These are phyloP conservation scores for Hibiscus syriacus DNA, from an alignment of 345 rosid genomes.

Conservation along the genomic window DNA sequence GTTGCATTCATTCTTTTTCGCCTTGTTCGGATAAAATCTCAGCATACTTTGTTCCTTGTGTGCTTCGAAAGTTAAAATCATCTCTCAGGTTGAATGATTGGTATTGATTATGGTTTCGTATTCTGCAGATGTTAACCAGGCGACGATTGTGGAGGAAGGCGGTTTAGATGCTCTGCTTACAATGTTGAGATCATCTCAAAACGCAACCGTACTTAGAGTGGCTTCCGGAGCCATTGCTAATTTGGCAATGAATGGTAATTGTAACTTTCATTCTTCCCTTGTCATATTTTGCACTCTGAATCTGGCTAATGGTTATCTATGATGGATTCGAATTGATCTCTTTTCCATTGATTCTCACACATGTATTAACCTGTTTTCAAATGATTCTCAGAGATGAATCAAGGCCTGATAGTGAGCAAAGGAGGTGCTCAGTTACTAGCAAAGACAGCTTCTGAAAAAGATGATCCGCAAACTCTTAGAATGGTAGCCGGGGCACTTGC, in stretches of 20 bases:
- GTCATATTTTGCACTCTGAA: constrained; percentile 6
- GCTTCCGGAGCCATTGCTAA: constrained; percentile 97
- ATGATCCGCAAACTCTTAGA: constrained; percentile 80
- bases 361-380: not conserved
- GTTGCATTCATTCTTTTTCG: not conserved
- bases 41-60: not conserved
- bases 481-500: constrained; percentile 98
- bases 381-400: constrained; percentile 55
- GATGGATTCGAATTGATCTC: not conserved
- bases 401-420: constrained; percentile 76
- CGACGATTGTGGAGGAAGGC: constrained; percentile 84
- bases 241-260: constrained; percentile 89
- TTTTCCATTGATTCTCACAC: too few relatives aligned
- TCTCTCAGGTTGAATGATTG: not conserved
- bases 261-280: constrained; percentile 1
- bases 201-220: constrained; percentile 78
- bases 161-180: constrained; percentile 81
- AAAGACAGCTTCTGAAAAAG: constrained; percentile 60
- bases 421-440: constrained; percentile 78
- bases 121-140: constrained; percentile 67
- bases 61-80: not conserved
- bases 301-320: not conserved
- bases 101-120: constrained; percentile 3
- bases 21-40: not conserved
- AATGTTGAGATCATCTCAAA: constrained; percentile 59